Evolutionary conservation across 768 basidiomycete species (phyloP).

Genomic region (Lentinula sp.): DNA sequence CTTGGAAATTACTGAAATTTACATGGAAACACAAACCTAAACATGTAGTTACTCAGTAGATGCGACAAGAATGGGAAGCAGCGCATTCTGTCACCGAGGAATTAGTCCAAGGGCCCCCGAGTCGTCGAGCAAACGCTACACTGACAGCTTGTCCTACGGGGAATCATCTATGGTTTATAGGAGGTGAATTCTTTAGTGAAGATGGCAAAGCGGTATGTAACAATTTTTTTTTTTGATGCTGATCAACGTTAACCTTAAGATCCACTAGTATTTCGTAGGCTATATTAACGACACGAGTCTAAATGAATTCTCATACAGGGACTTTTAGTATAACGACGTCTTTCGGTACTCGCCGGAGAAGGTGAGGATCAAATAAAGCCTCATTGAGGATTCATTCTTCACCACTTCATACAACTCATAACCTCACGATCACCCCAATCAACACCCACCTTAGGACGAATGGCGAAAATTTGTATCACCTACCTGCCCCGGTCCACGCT

Average conservation of each 20-base stretch:
- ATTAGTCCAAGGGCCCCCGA: constrained; percentile 75
- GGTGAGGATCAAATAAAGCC: constrained; percentile 24
- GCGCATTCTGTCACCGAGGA: constrained; percentile 83
- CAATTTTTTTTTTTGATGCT: neutral
- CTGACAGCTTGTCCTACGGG: constrained; percentile 76
- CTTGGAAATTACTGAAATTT: neutral
- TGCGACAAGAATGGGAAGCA: constrained; percentile 78
- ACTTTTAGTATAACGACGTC: constrained; percentile 64
- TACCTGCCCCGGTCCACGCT: constrained; percentile 82
- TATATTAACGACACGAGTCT: neutral
- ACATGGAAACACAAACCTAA: neutral
- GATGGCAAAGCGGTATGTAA: constrained; percentile 70
- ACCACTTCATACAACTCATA: too few relatives aligned
- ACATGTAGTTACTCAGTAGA: constrained; percentile 40
- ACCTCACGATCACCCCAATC: neutral
- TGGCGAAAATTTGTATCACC: constrained; percentile 84
- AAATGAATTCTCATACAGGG: neutral
- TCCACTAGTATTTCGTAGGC: constrained; percentile 51
- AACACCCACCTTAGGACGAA: constrained; percentile 51
- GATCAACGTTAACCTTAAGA: neutral
- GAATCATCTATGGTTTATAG: constrained; percentile 78
- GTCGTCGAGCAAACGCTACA: constrained; percentile 77
- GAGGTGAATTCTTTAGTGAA: constrained; percentile 84
- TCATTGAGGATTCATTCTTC: neutral
- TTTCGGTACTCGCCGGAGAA: constrained; percentile 85